phyloP scores from a whole-genome alignment of 2,329 filamentous ascomycete species.

The Thielaviopsis populi region DNA sequence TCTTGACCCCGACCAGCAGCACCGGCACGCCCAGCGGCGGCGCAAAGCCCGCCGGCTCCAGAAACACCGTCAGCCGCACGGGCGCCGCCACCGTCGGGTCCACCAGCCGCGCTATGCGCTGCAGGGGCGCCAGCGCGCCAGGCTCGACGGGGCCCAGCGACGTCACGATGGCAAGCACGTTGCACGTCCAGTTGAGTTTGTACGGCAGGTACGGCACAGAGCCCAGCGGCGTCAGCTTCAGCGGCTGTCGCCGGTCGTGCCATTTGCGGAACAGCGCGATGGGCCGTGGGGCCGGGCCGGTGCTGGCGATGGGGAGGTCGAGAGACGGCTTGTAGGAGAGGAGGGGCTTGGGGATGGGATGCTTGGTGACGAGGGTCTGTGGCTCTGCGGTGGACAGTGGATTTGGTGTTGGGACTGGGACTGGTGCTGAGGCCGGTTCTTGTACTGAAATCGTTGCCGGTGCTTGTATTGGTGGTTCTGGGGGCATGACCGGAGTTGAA shows the following conservation, averaged over 20 bases:
- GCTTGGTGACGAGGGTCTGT: slow-evolving; percentile 24
- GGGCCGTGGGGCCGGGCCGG: slow-evolving; percentile 17
- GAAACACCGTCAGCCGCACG: slow-evolving; percentile 39
- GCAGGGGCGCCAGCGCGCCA: slow-evolving; percentile 34
- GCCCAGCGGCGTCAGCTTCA: slow-evolving; percentile 37
- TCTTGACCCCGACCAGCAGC: slow-evolving; percentile 40
- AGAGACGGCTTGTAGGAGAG: slow-evolving; percentile 8
- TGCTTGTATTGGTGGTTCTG: neutral
- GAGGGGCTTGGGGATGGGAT: slow-evolving; percentile 4
- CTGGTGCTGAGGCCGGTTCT: neutral
- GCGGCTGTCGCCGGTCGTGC: slow-evolving; percentile 28
- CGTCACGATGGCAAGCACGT: slow-evolving; percentile 36
- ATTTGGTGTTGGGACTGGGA: neutral
- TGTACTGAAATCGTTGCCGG: too few species aligned
- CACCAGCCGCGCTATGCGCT: slow-evolving; percentile 36
- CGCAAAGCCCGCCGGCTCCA: slow-evolving; percentile 35
- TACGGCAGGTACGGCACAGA: slow-evolving; percentile 38
- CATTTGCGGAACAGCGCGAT: slow-evolving; percentile 29
- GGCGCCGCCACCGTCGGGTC: slow-evolving; percentile 39
- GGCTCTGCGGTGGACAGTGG: neutral
- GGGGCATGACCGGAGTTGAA: neutral
- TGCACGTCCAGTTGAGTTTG: slow-evolving; percentile 43
- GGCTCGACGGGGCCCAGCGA: slow-evolving; percentile 34
- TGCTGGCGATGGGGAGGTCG: neutral
- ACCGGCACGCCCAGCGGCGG: slow-evolving; percentile 35